Conservation (phyloP, 148 eudicot genomes). For the Chenopodium berlandieri region DNA sequence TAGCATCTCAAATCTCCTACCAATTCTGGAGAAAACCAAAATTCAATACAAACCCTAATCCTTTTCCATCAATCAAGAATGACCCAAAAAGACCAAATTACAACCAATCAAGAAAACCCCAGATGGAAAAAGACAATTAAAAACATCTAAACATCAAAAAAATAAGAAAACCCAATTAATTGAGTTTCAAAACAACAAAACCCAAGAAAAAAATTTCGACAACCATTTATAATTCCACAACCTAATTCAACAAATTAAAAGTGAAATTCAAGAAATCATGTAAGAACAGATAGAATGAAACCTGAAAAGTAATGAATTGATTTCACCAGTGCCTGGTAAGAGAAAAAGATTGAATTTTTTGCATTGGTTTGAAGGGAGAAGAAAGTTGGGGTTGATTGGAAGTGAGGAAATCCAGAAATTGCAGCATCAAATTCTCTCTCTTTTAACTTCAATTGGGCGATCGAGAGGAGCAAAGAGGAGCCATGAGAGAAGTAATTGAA, state of each 20-base stretch:
- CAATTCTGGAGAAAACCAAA: conserved; percentile 4
- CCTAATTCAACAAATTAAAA: neutral
- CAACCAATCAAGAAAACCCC: conserved; percentile 12
- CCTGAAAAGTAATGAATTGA: neutral
- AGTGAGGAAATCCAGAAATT: conserved; percentile 1
- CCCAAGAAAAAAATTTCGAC: neutral
- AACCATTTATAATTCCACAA: neutral
- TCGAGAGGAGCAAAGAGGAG: neutral
- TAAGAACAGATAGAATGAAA: neutral
- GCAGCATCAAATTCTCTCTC: neutral
- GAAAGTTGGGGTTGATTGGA: neutral
- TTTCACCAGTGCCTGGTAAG: neutral
- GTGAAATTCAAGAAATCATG: neutral
- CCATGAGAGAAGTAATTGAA: neutral
- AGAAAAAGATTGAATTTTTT: neutral
- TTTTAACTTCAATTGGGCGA: neutral
- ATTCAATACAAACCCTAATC: conserved; percentile 18
- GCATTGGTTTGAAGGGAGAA: neutral
- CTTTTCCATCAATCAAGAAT: conserved; percentile 5
- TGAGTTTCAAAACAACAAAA: neutral
- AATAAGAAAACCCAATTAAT: neutral
- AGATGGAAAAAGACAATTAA: neutral
- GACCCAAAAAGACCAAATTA: conserved; percentile 14
- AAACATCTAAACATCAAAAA: neutral
- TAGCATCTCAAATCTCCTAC: neutral